phyloP scores from a whole-genome alignment of 2,329 filamentous ascomycete species.

The Taxawa tesnikishii region DNA sequence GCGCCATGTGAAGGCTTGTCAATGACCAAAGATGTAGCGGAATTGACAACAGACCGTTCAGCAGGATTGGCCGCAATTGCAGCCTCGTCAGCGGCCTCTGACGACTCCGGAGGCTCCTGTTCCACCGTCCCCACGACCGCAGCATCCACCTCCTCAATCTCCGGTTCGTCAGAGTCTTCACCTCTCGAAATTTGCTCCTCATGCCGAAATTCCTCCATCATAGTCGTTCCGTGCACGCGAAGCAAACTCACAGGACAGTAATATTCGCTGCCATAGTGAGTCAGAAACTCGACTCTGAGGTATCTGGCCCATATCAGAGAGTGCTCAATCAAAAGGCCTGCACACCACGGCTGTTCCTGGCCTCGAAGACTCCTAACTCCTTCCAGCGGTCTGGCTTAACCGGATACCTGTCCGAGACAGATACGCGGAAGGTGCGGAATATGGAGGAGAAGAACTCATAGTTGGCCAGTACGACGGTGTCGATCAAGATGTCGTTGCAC shows the following conservation, averaged over 20 bases:
- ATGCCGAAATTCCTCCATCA: conserved; percentile 89
- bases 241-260: conserved; percentile 89
- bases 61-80: background rate
- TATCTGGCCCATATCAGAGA: conserved; percentile 95
- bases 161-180: conserved; percentile 50
- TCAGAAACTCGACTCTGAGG: conserved; percentile 79
- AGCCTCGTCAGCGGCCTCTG: conserved; percentile 8
- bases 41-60: too few relatives aligned
- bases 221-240: conserved; percentile 82
- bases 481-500: conserved; percentile 74
- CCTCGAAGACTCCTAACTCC: conserved; percentile 76
- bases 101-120: conserved; percentile 6
- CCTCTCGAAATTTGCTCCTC: conserved; percentile 56
- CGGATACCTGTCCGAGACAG: conserved; percentile 88
- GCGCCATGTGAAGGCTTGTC: too few relatives aligned
- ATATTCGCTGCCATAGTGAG: conserved; percentile 91
- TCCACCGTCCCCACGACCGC: conserved; percentile 2
- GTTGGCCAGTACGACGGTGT: conserved; percentile 94
- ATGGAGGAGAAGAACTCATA: conserved; percentile 99
- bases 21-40: too few relatives aligned
- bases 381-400: conserved; percentile 89
- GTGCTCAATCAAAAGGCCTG: conserved; percentile 92
- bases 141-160: conserved; percentile 27
- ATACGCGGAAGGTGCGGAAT: conserved; percentile 80
- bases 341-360: conserved; percentile 82